Evolutionary conservation across 805 yeast species (phyloP).

Genomic region (Komagataella ulmi): DNA sequence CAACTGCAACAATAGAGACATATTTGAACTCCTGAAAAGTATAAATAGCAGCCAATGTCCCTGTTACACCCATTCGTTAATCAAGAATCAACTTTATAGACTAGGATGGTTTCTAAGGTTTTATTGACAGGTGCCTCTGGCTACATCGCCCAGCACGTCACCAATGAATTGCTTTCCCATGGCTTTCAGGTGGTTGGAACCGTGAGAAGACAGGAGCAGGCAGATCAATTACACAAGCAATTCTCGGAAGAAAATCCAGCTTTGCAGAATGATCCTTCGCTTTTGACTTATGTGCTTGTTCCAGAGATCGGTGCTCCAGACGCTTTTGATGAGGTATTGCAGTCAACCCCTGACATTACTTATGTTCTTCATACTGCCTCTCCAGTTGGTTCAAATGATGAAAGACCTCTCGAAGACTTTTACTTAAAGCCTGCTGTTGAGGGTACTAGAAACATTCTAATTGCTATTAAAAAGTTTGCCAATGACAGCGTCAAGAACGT

Average conservation of each 20-base stretch:
- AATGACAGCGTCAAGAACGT: conserved; percentile 28
- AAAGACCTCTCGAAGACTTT: conserved; percentile 27
- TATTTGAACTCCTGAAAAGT: conserved; percentile 23
- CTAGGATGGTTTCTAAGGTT: conserved; percentile 33
- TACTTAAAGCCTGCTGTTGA: conserved; percentile 31
- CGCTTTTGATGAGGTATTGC: conserved; percentile 35
- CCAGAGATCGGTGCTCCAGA: conserved; percentile 14
- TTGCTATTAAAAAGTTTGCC: conserved; percentile 26
- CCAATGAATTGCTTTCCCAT: conserved; percentile 23
- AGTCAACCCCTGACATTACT: conserved; percentile 24
- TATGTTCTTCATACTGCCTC: conserved; percentile 37
- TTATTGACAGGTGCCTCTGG: conserved; percentile 44
- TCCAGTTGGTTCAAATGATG: conserved; percentile 32
- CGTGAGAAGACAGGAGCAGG: conserved; percentile 31
- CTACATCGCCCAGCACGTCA: conserved; percentile 35
- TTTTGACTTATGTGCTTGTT: conserved; percentile 19
- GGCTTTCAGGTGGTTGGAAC: conserved; percentile 37
- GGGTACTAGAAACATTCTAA: conserved; percentile 38
- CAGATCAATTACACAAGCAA: conserved; percentile 19
- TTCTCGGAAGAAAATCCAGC: conserved; percentile 15
- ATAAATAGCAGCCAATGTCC: conserved; percentile 19
- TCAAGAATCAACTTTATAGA: conserved; percentile 18
- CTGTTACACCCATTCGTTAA: conserved; percentile 25
- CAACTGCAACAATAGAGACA: conserved; percentile 16
- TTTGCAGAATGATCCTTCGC: conserved; percentile 19